phyloP scores from a whole-genome alignment of 441 rosid species.

The Erodium trifolium region DNA sequence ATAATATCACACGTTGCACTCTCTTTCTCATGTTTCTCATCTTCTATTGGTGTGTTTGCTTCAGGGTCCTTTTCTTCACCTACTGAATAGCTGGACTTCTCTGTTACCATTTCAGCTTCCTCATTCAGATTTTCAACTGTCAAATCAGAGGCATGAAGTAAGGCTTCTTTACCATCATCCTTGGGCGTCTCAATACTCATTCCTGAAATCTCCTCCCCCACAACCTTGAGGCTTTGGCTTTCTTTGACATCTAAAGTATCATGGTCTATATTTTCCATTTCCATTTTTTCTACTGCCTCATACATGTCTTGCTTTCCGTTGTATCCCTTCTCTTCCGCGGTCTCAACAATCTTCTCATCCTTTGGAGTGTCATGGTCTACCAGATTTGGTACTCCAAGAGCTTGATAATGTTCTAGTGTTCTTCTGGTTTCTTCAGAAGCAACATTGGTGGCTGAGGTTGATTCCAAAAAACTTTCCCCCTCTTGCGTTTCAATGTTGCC shows the following conservation, averaged over 20 bases:
- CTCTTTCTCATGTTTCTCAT: conserved; percentile 17
- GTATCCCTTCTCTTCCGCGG: conserved; percentile 17
- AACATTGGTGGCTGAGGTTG: conserved; percentile 30
- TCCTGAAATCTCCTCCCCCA: conserved; percentile 15
- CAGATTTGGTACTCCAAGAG: conserved; percentile 16
- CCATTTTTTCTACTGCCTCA: conserved; percentile 18
- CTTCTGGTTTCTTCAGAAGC: conserved; percentile 22
- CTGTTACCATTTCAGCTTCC: conserved; percentile 18
- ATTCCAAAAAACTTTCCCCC: conserved; percentile 33
- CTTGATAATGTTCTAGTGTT: conserved; percentile 19
- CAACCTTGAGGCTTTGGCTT: conserved; percentile 11
- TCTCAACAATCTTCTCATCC: conserved; percentile 20
- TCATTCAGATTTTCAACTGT: conserved; percentile 16
- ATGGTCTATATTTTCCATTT: conserved; percentile 13
- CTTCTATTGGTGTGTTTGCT: conserved; percentile 17
- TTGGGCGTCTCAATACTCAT: conserved; percentile 20
- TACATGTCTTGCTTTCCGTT: background rate
- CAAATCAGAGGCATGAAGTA: conserved; percentile 19
- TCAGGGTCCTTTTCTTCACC: conserved; percentile 16
- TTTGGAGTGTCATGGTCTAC: conserved; percentile 21
- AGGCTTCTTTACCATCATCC: conserved; percentile 24
- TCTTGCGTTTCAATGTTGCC: conserved; percentile 25
- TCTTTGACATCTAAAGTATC: conserved; percentile 16
- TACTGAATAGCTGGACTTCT: conserved; percentile 14
- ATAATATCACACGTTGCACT: background rate